phyloP scores from a whole-genome alignment of 306 rosid genomes.

The Citrullus mucosospermus region DNA sequence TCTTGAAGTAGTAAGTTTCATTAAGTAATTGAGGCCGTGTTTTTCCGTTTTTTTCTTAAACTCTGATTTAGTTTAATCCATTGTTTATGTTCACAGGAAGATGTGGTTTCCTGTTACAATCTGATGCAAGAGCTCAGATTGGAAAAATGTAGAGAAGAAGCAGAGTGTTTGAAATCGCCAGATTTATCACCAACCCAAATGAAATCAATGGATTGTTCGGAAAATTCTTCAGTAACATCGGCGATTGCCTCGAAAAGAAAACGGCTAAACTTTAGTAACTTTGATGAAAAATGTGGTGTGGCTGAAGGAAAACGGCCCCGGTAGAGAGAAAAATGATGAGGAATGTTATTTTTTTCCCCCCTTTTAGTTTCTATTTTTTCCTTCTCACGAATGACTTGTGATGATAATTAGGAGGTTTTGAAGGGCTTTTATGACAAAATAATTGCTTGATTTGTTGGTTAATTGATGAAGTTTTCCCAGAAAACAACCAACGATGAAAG shows the following conservation, averaged over 20 bases:
- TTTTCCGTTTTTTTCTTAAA: background rate
- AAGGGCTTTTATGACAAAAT: slow-evolving; percentile 4
- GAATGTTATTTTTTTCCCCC: background rate
- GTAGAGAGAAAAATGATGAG: slow-evolving; percentile 10
- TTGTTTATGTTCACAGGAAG: slow-evolving; percentile 27
- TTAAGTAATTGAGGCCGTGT: background rate
- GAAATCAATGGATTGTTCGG: slow-evolving; percentile 15
- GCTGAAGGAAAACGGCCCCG: slow-evolving; percentile 28
- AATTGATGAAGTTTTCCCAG: slow-evolving; percentile 16
- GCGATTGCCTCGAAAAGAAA: slow-evolving; percentile 37
- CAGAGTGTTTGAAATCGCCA: slow-evolving; percentile 16
- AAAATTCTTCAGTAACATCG: slow-evolving; percentile 28
- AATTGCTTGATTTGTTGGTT: slow-evolving; percentile 13
- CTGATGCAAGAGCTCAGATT: slow-evolving; percentile 33
- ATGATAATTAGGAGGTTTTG: slow-evolving; percentile 10
- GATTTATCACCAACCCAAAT: slow-evolving; percentile 18
- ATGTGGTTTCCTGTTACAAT: slow-evolving; percentile 34
- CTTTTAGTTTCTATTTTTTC: background rate
- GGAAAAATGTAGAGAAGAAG: slow-evolving; percentile 20
- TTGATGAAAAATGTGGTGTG: slow-evolving; percentile 12
- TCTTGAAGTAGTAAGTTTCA: slow-evolving; percentile 42
- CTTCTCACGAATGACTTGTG: slow-evolving; percentile 6
- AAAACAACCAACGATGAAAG: slow-evolving; percentile 1
- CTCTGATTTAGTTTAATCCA: background rate
- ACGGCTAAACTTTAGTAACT: slow-evolving; percentile 32